Evolutionary conservation across 768 basidiomycete species (phyloP), one percentile per base, ranked within the genome.

Genomic region (Pisolithus microcarpus): DNA sequence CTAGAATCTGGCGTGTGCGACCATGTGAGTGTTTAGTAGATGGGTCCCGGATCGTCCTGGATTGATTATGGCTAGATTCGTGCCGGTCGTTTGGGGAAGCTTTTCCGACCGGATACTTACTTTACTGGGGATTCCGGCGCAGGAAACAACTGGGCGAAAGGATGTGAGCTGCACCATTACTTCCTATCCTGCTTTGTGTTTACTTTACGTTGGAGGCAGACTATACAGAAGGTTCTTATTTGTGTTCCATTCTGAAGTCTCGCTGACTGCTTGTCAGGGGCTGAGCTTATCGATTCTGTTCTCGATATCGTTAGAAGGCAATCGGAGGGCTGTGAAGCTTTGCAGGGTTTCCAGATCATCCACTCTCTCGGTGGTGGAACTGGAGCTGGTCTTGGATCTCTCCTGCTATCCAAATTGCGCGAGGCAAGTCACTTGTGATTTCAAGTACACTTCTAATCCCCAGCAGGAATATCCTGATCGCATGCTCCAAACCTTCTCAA

Each of bases 101-200:
- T 98, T 6, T 96, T 93, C 71, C 79, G 84, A 45, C 94, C 94
- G 2, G 91, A 93, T 63, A 95, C 90, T 2, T 95, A 78, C 63
- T 64, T 93, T 43, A 78, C 79, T 36, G 76, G 81, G 6, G 67
- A 76, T 40, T 70, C 72, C 51, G 77, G 81, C 46, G 84, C 92
- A 1, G 93, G 92, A 16, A 96, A 97, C 61, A 95, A 94, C 56
- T 96, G 91, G 88, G 92, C 91, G 15, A 95, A 96, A 71, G 91
- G 89, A 77, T 89, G 88, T 89, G 59, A 70, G 85, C 70, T 48
- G 47, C 8, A 11, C 8, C 72, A 38, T 36, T 38, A n/a, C 43
- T 23, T 23, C 15, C 51, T 31, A 18, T 51, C 48, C 19, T 36
- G 24, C 18, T 46, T 28, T 34, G 55, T 51, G 53, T 56, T 69